Conservation (phyloP, 2,329 filamentous ascomycete species). For the Fusarium lateritium region DNA sequence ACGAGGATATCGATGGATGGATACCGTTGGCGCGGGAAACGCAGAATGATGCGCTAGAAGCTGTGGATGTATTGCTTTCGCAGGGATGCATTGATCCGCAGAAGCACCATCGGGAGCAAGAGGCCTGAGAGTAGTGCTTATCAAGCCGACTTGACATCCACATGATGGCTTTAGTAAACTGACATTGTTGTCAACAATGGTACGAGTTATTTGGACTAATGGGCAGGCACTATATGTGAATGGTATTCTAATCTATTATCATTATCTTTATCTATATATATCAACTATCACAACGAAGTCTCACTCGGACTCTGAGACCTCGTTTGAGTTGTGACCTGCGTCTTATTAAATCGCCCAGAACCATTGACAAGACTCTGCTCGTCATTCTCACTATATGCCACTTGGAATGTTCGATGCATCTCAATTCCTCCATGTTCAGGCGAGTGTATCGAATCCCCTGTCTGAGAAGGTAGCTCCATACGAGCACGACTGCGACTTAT, state of each 20-base stretch:
- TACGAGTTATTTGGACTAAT: too few species aligned
- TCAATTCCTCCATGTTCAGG: conserved; percentile 46
- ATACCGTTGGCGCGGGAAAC: conserved; percentile 56
- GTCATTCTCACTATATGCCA: conserved; percentile 46
- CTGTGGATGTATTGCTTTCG: conserved; percentile 40
- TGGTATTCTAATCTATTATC: not conserved
- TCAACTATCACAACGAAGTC: conserved; percentile 14
- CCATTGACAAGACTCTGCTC: conserved; percentile 41
- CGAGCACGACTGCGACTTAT: conserved; percentile 42
- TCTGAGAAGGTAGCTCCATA: conserved; percentile 39
- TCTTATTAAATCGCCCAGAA: conserved; percentile 13
- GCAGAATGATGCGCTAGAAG: conserved; percentile 38
- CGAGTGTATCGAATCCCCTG: conserved; percentile 28
- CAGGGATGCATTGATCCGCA: conserved; percentile 46
- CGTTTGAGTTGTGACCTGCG: conserved; percentile 25
- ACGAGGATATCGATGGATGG: conserved; percentile 53
- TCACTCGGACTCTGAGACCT: conserved; percentile 28
- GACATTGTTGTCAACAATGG: too few species aligned
- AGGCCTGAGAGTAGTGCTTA: conserved; percentile 33
- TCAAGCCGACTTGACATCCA: too few species aligned
- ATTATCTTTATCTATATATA: not conserved
- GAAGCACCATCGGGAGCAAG: conserved; percentile 42
- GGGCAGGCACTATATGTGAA: not conserved
- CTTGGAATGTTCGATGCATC: conserved; percentile 44
- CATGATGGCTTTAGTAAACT: too few species aligned